Conservation (phyloP, 345 rosid genomes). For the Zanthoxylum bungeanum region DNA sequence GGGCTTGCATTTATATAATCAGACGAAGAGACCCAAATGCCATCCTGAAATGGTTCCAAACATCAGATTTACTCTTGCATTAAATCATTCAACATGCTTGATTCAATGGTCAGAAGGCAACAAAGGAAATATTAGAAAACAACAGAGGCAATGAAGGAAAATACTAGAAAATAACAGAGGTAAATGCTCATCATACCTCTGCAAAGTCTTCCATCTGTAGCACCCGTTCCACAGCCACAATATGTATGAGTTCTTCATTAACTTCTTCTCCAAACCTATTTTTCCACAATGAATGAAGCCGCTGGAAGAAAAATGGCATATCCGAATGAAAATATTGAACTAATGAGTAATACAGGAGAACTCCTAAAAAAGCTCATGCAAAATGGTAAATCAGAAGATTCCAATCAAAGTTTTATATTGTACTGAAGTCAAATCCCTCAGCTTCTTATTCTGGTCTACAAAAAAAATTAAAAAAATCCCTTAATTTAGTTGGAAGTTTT, state of each 20-base stretch:
- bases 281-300: slow-evolving; percentile 66
- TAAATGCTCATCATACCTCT: slow-evolving; percentile 48
- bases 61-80: slow-evolving; percentile 7
- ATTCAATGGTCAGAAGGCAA: neutral
- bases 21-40: slow-evolving; percentile 73
- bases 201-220: slow-evolving; percentile 84
- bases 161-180: neutral
- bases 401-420: neutral
- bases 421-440: neutral
- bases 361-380: neutral
- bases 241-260: slow-evolving; percentile 48
- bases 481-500: neutral
- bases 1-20: slow-evolving; percentile 69
- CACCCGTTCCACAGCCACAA: slow-evolving; percentile 64
- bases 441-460: too few relatives aligned
- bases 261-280: slow-evolving; percentile 73
- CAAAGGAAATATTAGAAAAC: neutral
- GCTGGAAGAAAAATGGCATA: slow-evolving; percentile 31
- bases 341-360: neutral
- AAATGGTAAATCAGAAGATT: neutral
- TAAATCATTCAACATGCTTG: neutral
- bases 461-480: neutral
- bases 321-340: neutral
- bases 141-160: too few relatives aligned
- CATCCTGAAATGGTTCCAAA: slow-evolving; percentile 48